phyloP scores from a whole-genome alignment of 78 protist species.

The Capsaspora owczarzaki region DNA sequence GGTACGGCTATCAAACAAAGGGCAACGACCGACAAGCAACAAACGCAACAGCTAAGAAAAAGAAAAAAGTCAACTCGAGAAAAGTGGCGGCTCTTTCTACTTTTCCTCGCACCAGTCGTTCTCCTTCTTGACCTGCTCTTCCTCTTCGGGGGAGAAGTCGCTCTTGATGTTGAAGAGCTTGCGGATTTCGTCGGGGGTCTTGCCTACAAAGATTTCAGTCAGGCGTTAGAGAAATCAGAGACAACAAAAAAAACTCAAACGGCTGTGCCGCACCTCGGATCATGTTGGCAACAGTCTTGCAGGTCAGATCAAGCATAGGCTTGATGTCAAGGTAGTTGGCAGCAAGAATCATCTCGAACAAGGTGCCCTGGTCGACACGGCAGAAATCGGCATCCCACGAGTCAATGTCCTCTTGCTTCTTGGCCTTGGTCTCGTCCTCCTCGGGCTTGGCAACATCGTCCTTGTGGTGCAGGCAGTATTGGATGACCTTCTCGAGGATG shows the following conservation, averaged over 20 bases:
- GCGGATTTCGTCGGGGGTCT: constrained; percentile 90
- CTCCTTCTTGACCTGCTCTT: constrained; percentile 58
- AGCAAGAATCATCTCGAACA: constrained; percentile 74
- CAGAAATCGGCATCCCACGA: constrained; percentile 60
- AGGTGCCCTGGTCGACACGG: constrained; percentile 70
- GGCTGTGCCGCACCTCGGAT: constrained; percentile 51
- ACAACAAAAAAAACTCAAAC: not conserved
- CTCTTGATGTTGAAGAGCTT: constrained; percentile 78
- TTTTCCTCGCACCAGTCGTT: constrained; percentile 6
- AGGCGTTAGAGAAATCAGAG: not conserved
- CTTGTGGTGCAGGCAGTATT: constrained; percentile 41
- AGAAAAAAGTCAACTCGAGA: too few species aligned
- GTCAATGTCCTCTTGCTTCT: constrained; percentile 26
- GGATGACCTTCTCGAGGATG: constrained; percentile 67
- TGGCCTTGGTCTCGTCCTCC: constrained; percentile 48
- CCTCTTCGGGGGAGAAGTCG: constrained; percentile 95
- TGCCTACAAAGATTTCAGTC: constrained; percentile 54
- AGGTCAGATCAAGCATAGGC: constrained; percentile 83
- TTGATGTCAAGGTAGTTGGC: constrained; percentile 93
- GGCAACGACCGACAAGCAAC: too few species aligned
- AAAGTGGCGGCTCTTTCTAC: too few species aligned
- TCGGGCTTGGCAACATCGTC: constrained; percentile 51
- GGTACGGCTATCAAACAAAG: too few species aligned
- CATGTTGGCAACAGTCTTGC: constrained; percentile 89
- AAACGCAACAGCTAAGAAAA: too few species aligned